Evolutionary conservation across 495 filamentous ascomycete genomes (phyloP).

Genomic region (Evansstolkia leycettana): DNA sequence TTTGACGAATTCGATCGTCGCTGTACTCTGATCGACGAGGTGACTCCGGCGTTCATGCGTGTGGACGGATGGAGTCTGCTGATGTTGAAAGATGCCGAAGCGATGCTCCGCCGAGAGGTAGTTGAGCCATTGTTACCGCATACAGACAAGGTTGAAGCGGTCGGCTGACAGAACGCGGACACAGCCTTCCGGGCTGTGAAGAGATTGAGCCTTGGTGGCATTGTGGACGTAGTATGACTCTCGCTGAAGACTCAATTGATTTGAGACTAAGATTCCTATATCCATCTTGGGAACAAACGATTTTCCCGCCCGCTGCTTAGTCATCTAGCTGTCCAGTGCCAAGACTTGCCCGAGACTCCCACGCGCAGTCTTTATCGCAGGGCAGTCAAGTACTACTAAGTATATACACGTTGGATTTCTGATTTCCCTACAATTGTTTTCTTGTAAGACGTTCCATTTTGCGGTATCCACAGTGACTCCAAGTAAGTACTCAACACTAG

Average conservation of each 20-base stretch:
- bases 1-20: conserved; percentile 29
- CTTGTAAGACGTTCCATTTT: too few species aligned
- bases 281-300: not conserved
- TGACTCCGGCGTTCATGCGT: conserved; percentile 5
- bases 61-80: conserved; percentile 12
- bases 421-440: too few species aligned
- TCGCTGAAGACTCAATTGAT: too few species aligned
- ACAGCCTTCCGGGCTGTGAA: conserved; percentile 25
- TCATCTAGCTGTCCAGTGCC: not conserved
- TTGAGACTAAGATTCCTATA: not conserved
- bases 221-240: conserved; percentile 2
- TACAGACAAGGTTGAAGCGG: not conserved
- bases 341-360: too few species aligned
- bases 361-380: too few species aligned
- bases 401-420: too few species aligned
- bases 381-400: too few species aligned
- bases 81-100: conserved; percentile 2
- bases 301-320: not conserved
- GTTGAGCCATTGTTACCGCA: not conserved
- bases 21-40: conserved; percentile 10
- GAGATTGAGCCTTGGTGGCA: conserved; percentile 27
- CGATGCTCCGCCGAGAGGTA: not conserved
- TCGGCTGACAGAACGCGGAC: conserved; percentile 14
- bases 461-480: too few species aligned
- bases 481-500: too few species aligned